Evolutionary conservation across 2,329 filamentous ascomycete genomes (phyloP).

Genomic region (Microthyrium microscopicum): DNA sequence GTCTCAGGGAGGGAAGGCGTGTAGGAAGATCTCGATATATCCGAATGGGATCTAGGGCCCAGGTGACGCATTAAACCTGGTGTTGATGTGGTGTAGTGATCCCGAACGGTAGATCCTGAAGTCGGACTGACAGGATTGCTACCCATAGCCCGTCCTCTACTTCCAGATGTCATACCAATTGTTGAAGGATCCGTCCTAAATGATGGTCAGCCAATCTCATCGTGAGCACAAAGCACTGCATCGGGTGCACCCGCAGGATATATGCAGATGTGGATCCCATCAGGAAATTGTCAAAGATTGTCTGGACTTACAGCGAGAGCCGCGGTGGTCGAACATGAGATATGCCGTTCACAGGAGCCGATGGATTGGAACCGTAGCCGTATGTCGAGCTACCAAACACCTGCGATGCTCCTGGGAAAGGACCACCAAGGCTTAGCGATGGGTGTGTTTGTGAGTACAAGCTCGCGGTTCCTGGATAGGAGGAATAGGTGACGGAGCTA

Average conservation of each 20-base stretch:
- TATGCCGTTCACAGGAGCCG: conserved; percentile 21
- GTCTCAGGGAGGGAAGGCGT: conserved; percentile 18
- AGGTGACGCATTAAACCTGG: conserved; percentile 19
- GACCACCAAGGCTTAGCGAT: conserved; percentile 14
- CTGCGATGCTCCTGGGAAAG: conserved; percentile 20
- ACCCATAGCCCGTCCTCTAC: conserved; percentile 22
- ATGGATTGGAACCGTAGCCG: conserved; percentile 11
- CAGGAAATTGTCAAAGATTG: conserved; percentile 11
- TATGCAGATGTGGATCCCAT: not conserved
- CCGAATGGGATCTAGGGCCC: conserved; percentile 18
- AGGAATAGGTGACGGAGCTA: conserved; percentile 30
- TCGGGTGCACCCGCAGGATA: conserved; percentile 2
- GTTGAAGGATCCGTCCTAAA: conserved; percentile 28
- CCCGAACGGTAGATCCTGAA: conserved; percentile 23
- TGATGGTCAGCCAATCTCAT: conserved; percentile 16
- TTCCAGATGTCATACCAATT: conserved; percentile 27
- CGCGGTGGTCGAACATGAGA: conserved; percentile 23
- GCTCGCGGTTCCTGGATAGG: conserved; percentile 18
- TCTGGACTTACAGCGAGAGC: conserved; percentile 29
- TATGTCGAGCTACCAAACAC: conserved; percentile 17
- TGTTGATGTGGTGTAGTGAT: conserved; percentile 27
- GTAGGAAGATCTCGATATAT: conserved; percentile 14
- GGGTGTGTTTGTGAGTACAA: conserved; percentile 18
- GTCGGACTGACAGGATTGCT: conserved; percentile 25
- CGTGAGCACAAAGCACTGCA: conserved; percentile 17